Conservation (phyloP, 1,139 yeast genomes). For the Nakaseomyces kungkrabaensis region DNA sequence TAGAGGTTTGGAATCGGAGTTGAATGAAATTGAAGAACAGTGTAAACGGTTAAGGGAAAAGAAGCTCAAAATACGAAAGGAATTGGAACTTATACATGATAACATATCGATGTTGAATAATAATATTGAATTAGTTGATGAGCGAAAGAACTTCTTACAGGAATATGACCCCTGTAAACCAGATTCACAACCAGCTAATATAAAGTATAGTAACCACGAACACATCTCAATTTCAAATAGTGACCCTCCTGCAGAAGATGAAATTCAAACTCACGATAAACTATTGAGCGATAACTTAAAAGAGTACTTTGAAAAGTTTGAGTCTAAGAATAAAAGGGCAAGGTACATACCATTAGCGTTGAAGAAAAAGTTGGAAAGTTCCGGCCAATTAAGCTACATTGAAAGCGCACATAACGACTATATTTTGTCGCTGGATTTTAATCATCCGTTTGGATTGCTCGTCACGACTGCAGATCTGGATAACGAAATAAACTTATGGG, state of each 20-base stretch:
- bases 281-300: not conserved
- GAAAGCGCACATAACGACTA: slow-evolving; percentile 26
- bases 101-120: not conserved
- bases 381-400: not conserved
- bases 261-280: not conserved
- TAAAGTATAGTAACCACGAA: not conserved
- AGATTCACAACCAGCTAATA: not conserved
- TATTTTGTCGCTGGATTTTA: slow-evolving; percentile 50
- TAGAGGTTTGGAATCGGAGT: not conserved
- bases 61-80: not conserved
- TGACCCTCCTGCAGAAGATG: not conserved
- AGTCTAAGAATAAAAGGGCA: not conserved
- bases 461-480: slow-evolving; percentile 69
- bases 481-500: slow-evolving; percentile 81
- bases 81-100: not conserved
- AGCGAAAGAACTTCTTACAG: not conserved
- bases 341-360: not conserved
- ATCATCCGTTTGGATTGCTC: slow-evolving; percentile 58
- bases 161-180: not conserved
- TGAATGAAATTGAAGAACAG: not conserved
- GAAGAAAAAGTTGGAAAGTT: not conserved
- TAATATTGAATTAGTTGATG: not conserved
- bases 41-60: not conserved
- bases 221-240: not conserved
- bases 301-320: not conserved